These are phyloP conservation scores for Shiraia sp. DNA, from an alignment of 2,329 filamentous ascomycete species.

Conservation along the genomic window DNA sequence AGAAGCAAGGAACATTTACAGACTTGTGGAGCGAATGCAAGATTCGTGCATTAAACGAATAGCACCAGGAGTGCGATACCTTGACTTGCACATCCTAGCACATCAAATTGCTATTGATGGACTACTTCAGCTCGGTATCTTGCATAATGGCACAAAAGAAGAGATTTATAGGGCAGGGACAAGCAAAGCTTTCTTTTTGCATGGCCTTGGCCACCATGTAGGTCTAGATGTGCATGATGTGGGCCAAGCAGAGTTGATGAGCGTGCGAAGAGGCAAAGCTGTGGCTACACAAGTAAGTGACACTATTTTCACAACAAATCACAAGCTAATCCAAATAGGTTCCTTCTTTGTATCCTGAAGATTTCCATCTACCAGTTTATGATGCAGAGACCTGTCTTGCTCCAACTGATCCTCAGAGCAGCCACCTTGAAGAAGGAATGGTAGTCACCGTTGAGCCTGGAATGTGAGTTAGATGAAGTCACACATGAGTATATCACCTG, in stretches of 20 bases:
- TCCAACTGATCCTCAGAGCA: constrained; percentile 37
- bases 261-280: constrained; percentile 25
- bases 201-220: constrained; percentile 87
- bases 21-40: constrained; percentile 82
- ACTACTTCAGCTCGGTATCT: constrained; percentile 71
- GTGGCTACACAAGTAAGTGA: constrained; percentile 28
- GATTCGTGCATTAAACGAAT: constrained; percentile 70
- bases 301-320: not conserved
- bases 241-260: constrained; percentile 41
- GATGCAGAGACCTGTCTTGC: constrained; percentile 33
- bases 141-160: constrained; percentile 65
- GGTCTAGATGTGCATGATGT: constrained; percentile 90
- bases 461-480: constrained; percentile 48
- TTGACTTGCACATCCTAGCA: constrained; percentile 73
- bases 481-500: no score
- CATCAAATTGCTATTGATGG: constrained; percentile 73
- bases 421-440: constrained; percentile 56
- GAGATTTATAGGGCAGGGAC: constrained; percentile 78
- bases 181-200: constrained; percentile 89
- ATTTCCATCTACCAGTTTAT: constrained; percentile 39
- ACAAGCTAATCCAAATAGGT: constrained; percentile 22
- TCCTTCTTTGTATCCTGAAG: constrained; percentile 36
- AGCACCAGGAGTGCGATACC: constrained; percentile 70
- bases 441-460: constrained; percentile 61
- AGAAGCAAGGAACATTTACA: constrained; percentile 74